Evolutionary conservation across 106 monocot genomes (phyloP).

Genomic region (Narthecium ossifragum): DNA sequence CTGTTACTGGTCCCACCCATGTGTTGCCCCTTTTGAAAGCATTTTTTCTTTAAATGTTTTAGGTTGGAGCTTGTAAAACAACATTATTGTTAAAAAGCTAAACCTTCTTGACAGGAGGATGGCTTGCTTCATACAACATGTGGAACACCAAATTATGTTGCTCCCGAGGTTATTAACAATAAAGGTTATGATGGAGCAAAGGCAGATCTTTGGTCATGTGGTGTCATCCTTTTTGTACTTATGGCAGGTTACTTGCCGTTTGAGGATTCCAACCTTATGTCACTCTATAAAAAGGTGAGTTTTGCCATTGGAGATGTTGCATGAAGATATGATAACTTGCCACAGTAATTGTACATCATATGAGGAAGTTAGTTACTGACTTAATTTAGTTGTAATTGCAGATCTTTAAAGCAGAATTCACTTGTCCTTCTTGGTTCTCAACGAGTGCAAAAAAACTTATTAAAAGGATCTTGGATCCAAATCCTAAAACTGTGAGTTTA

Average conservation of each 20-base stretch:
- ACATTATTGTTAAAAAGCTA: too few relatives aligned
- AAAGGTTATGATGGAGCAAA: constrained; percentile 96
- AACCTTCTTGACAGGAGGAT: constrained; percentile 78
- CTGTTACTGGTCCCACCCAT: too few relatives aligned
- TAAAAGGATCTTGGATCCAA: constrained; percentile 84
- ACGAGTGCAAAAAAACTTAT: constrained; percentile 91
- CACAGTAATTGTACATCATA: too few relatives aligned
- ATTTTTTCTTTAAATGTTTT: too few relatives aligned
- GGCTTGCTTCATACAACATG: constrained; percentile 91
- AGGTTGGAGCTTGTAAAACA: too few relatives aligned
- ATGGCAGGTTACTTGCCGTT: constrained; percentile 93
- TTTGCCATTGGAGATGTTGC: too few relatives aligned
- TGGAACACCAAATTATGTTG: constrained; percentile 96
- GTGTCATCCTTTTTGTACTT: constrained; percentile 85
- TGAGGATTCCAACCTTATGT: constrained; percentile 68
- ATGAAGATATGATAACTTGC: too few relatives aligned
- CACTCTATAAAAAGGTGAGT: constrained; percentile 72
- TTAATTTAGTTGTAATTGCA: constrained; percentile 11
- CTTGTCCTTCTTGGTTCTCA: constrained; percentile 90
- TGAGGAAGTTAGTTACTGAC: too few relatives aligned
- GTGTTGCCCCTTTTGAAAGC: too few relatives aligned
- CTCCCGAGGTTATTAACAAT: constrained; percentile 77
- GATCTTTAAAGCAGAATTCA: constrained; percentile 92
- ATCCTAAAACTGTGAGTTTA: constrained; percentile 62
- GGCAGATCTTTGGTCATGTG: constrained; percentile 97